Base-by-base conservation (phyloP, 257 asterid species). In the Anisodus acutangulus region DNA sequence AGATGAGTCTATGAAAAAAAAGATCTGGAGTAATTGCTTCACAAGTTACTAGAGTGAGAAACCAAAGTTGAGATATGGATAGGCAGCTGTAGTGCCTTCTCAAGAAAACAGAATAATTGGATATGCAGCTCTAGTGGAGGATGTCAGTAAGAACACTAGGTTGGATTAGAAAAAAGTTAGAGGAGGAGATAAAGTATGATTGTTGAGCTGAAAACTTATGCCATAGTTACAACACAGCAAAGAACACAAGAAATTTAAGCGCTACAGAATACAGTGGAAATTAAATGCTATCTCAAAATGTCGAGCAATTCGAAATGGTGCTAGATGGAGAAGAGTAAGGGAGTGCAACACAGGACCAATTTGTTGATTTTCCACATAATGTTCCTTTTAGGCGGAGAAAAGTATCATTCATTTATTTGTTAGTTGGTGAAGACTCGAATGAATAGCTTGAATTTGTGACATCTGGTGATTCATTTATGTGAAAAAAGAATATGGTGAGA, bases 81-180 rank as follows among this genome's bases (percentile, higher is more conserved):
- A 72, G 47, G 80, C 80, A 72, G 59, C 19, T 72, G 2, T 49
- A 26, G 60, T 47, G 80, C 59, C 15, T 72, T 71, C n/a, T 45
- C 76, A 45, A 45, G 58, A n/a, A 45, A 45, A 45, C 1, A 5
- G 26, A 22, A 22, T 22, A n/a, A 3, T 71, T 71, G 80, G 80
- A 67, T 67, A 67, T 49, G 80, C 59, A 47, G 80, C 60, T 74
- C 60, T 22, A 74, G 60, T 19, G 60, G 57, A 51, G 80, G 22
- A 41, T 19, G n/a, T 11, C 10, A 6, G 60, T 72, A 72, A 19
- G 80, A 72, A 11, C 35, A 22, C 81, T 0, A 11, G 62, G 60
- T 49, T 74, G 80, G 80, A 72, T 47, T n/a, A 19, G 19, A 10
- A 43, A 6, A n/a, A 45, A 12, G 19, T 45, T 10, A 17, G 72